phyloP scores from a whole-genome alignment of 78 protist genomes.

The Kipferlia bialata region DNA sequence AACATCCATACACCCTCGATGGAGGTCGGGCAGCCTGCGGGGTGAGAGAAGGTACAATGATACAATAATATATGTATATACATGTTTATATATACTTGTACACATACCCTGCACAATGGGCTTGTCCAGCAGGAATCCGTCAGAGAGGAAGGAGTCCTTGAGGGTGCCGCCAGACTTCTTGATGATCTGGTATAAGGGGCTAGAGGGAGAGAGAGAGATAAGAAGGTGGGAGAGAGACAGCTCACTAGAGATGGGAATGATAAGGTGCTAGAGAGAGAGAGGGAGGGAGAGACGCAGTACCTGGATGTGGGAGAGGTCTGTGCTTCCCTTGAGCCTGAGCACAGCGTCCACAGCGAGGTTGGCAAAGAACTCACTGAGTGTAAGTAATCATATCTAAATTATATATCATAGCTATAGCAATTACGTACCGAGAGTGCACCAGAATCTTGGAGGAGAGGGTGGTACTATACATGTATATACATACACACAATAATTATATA shows the following conservation, averaged over 20 bases:
- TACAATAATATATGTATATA: too few species aligned
- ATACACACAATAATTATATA: too few species aligned
- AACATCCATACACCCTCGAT: not conserved
- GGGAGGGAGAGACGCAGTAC: constrained; percentile 6
- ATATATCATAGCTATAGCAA: not conserved
- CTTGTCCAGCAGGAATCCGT: constrained; percentile 90
- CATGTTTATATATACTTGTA: too few species aligned
- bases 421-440: not conserved
- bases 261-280: too few species aligned
- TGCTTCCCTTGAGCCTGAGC: constrained; percentile 42
- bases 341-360: constrained; percentile 86
- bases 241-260: not conserved
- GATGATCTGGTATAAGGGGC: too few species aligned
- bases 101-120: too few species aligned
- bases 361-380: constrained; percentile 82
- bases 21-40: constrained; percentile 43
- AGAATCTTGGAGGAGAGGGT: constrained; percentile 85
- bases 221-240: not conserved
- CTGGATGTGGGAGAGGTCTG: constrained; percentile 7
- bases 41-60: too few species aligned
- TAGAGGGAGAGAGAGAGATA: too few species aligned
- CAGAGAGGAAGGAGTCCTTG: constrained; percentile 81
- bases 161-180: constrained; percentile 82
- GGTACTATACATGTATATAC: too few species aligned
- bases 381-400: not conserved